Base-by-base conservation (phyloP, 495 filamentous ascomycete species). In the Podospora didyma region DNA sequence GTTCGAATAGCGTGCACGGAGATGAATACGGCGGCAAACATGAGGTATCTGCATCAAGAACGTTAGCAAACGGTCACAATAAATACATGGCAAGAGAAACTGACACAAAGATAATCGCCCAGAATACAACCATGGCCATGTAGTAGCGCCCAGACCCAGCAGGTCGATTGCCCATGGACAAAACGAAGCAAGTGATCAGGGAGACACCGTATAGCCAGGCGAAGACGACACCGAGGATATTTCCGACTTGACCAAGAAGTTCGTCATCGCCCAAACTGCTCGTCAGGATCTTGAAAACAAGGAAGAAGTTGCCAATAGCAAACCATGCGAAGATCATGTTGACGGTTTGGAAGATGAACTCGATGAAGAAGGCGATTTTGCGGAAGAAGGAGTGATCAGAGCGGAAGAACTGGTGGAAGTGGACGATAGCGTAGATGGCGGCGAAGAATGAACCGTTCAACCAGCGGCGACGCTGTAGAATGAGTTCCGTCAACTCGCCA, bases 261-360 rank as follows among this genome's bases (percentile, higher is more conserved):
- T 81, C 70, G 0, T 70, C 64, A 14, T 80, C 77, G 42, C 87
- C 86, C 54, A 99, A 80, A 64, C 90, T 93, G 31, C 85, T 86
- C 1, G 93, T 97, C 60, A 99, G 72, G 68, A 99, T 99, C 65
- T 92, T 90, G 78, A 99, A 99, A 45, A 99, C 95, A 62, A 99
- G 75, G 82, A 97, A 99, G 81, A 99, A 99, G 71, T 99, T 99
- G 61, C 95, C 94, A 64, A 99, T 94, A 62, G 89, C 90, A 73
- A 99, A 97, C 95, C 95, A 99, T 50, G 95, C 91, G 63, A 99
- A 99, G 64, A 99, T 79, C 90, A 97, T 96, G 73, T 86, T 92
- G 71, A 97, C 78, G 14, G 90, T 92, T 68, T 97, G 90, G 74
- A 96, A 99, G 57, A 86, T 70, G 75, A 97, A 97, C 67, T 97